Percentiles rank a stretch among this genome's conserved stretches.
Evolutionary conservation across 305 asterid genomes (phyloP).

Genomic region (Fraxinus velutina): DNA sequence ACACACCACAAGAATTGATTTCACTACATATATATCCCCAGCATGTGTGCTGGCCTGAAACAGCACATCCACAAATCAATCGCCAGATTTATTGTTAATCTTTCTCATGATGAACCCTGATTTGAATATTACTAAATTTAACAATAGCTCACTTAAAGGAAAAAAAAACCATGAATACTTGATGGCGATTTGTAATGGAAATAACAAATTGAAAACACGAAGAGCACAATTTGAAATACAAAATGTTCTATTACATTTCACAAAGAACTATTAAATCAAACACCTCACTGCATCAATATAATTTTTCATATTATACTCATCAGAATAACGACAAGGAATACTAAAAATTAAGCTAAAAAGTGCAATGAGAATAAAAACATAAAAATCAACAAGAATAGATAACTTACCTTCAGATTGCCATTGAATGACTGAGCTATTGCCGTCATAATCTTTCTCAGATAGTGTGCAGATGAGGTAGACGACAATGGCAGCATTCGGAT

Average conservation of each 20-base stretch:
- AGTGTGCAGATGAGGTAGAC: neutral
- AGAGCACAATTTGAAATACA: neutral
- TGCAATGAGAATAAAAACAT: neutral
- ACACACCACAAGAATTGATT: neutral
- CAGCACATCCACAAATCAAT: neutral
- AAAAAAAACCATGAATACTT: neutral
- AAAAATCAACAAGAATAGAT: neutral
- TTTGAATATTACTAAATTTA: neutral
- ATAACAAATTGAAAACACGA: neutral
- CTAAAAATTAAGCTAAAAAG: neutral
- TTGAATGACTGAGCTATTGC: conserved; percentile 47
- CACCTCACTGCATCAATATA: neutral
- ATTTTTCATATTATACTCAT: neutral
- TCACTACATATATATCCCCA: neutral
- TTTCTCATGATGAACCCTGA: neutral
- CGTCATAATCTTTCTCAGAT: conserved; percentile 29
- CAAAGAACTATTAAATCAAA: neutral
- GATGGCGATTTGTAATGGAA: neutral
- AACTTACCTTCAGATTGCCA: conserved; percentile 56
- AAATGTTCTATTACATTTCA: neutral
- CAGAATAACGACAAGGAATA: neutral
- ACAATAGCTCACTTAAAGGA: neutral
- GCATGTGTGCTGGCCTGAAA: neutral
- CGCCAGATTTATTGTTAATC: neutral
- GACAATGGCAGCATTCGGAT: neutral